phyloP scores from a whole-genome alignment of 306 rosid genomes.

The Acacia crassicarpa region DNA sequence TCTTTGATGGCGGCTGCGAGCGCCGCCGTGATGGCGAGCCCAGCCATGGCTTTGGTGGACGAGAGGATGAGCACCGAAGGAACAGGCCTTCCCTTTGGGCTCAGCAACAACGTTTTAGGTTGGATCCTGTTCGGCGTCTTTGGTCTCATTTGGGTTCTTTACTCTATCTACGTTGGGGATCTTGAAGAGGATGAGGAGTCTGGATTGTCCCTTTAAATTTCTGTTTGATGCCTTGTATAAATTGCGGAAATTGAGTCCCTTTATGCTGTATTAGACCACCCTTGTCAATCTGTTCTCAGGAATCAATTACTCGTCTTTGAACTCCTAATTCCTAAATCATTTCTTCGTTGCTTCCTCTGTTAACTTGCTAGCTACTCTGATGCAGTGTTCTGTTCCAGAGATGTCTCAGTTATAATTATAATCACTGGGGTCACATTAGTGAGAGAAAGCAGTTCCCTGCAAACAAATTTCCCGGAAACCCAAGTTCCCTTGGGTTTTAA shows the following conservation, averaged over 20 bases:
- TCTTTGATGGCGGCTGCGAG: slow-evolving; percentile 61
- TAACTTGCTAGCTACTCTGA: neutral
- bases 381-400: neutral
- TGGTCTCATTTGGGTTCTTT: slow-evolving; percentile 73
- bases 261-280: slow-evolving; percentile 35
- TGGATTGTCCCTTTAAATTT: slow-evolving; percentile 71
- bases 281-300: slow-evolving; percentile 25
- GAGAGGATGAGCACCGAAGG: slow-evolving; percentile 96
- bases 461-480: neutral
- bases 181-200: slow-evolving; percentile 98
- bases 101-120: slow-evolving; percentile 89
- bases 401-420: neutral
- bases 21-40: slow-evolving; percentile 69
- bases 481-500: neutral
- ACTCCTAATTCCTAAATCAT: slow-evolving; percentile 7
- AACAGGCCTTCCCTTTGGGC: slow-evolving; percentile 93
- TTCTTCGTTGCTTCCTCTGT: neutral
- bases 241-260: slow-evolving; percentile 21
- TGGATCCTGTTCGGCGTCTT: slow-evolving; percentile 83
- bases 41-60: slow-evolving; percentile 93
- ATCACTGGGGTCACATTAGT: neutral
- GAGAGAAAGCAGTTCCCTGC: neutral
- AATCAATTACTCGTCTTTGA: slow-evolving; percentile 14
- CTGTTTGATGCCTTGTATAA: slow-evolving; percentile 35
- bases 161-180: slow-evolving; percentile 50